These are phyloP conservation scores for Hevea brasiliensis DNA, from an alignment of 345 rosid species.

Conservation along the genomic window DNA sequence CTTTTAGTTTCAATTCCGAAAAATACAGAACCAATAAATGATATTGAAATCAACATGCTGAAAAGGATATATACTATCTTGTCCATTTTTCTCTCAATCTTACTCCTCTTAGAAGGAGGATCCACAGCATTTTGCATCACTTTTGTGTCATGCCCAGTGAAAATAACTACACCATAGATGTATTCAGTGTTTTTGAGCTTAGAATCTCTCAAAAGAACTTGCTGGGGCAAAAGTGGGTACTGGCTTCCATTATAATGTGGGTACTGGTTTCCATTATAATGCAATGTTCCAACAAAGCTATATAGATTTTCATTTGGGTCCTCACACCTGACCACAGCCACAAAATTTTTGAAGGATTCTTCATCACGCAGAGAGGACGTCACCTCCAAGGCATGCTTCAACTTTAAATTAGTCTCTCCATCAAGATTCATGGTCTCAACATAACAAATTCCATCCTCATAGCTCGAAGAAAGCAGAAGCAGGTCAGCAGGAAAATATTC, in stretches of 20 bases:
- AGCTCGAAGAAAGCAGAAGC: slow-evolving; percentile 76
- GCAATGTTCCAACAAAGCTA: slow-evolving; percentile 71
- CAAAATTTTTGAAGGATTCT: slow-evolving; percentile 43
- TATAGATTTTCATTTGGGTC: slow-evolving; percentile 84
- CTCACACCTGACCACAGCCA: slow-evolving; percentile 63
- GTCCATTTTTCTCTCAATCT: slow-evolving; percentile 87
- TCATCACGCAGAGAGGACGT: slow-evolving; percentile 42
- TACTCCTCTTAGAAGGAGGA: slow-evolving; percentile 92
- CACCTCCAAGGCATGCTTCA: slow-evolving; percentile 68
- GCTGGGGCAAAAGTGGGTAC: slow-evolving; percentile 63
- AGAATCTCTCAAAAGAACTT: slow-evolving; percentile 83
- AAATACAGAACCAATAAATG: slow-evolving; percentile 63
- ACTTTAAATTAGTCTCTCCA: slow-evolving; percentile 86
- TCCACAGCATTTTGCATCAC: slow-evolving; percentile 88
- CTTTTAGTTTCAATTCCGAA: slow-evolving; percentile 60
- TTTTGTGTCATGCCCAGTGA: slow-evolving; percentile 92
- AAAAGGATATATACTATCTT: slow-evolving; percentile 81
- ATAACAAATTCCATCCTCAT: slow-evolving; percentile 79
- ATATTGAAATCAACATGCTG: slow-evolving; percentile 59
- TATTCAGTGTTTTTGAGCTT: slow-evolving; percentile 74
- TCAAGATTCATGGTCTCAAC: slow-evolving; percentile 95
- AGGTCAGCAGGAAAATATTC: slow-evolving; percentile 93
- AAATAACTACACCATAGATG: slow-evolving; percentile 67
- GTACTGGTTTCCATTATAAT: slow-evolving; percentile 30
- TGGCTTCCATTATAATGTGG: slow-evolving; percentile 36